Evolutionary conservation across 176 grass and related monocot species (phyloP).

Genomic region (Thalia dealbata): DNA sequence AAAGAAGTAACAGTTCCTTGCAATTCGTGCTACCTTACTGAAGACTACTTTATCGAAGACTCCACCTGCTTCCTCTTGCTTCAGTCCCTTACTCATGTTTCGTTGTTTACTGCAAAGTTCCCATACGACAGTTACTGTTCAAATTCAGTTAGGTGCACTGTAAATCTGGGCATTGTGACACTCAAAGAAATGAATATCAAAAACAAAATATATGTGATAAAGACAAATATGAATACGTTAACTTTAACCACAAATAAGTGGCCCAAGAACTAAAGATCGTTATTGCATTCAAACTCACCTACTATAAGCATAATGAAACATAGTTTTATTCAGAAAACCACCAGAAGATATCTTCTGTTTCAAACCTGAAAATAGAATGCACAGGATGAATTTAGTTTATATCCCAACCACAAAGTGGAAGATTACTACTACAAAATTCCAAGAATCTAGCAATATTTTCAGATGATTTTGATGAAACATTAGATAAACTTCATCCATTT

Average conservation of each 20-base stretch:
- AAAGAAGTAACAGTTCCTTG: not conserved
- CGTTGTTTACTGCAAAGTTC: conserved; percentile 67
- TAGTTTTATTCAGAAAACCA: conserved; percentile 60
- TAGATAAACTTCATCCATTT: too few relatives aligned
- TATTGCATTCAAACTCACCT: conserved; percentile 41
- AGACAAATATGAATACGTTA: not conserved
- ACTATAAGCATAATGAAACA: conserved; percentile 84
- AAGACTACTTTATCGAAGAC: conserved; percentile 89
- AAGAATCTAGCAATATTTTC: too few relatives aligned
- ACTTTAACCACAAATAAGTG: not conserved
- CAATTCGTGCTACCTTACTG: conserved; percentile 26
- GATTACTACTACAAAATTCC: too few relatives aligned
- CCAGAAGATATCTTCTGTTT: conserved; percentile 75
- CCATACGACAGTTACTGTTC: not conserved
- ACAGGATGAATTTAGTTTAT: not conserved
- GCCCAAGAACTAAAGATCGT: not conserved
- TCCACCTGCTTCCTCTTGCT: conserved; percentile 64
- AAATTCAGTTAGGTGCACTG: not conserved
- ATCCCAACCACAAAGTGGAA: not conserved
- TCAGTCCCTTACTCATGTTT: conserved; percentile 77
- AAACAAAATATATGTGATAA: not conserved
- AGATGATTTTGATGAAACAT: too few relatives aligned
- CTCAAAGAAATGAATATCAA: not conserved
- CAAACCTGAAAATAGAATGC: conserved; percentile 42
- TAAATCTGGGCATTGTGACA: not conserved